Base-by-base conservation (phyloP, 305 asterid species). In the Fraxinus albicans region DNA sequence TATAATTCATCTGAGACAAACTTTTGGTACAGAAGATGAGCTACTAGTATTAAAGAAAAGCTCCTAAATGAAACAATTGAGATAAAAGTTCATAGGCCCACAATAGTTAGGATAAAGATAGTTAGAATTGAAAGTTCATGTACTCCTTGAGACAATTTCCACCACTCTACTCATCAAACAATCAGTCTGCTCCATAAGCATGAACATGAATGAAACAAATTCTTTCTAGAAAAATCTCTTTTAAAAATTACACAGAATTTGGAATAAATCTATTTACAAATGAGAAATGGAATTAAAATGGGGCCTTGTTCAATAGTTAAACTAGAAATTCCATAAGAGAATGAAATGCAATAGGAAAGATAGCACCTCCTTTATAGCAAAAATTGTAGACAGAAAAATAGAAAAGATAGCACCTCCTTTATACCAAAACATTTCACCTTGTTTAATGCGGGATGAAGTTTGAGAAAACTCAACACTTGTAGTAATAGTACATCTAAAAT, bases 281-380 rank as follows among this genome's bases (percentile, higher is more conserved):
- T 8, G 50, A 79, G 69, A 82, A 33, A 58, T 27, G 55, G 63
- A 73, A 50, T 13, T 63, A 86, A 77, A 86, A 35, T 53, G 29
- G 42, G 23, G 21, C 76, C 44, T 63, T 35, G 40, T 83, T 60
- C 31, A 83, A 78, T 80, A 31, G 76, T 31, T 50, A 15, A 36
- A 69, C 36, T 33, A 21, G 33, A 36, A 74, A 70, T 38, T 50
- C 70, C 44, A 13, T 72, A 81, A 77, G 82, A 36, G n/a, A 76
- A 63, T 9, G 55, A 78, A 31, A 53, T 38, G 78, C 70, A 38
- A 75, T 58, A 42, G 82, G 70, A 29, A 29, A 29, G 31, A 29
- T 29, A 29, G 31, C 31, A 29, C 31, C 31, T 29, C 31, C 31
- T 29, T 29, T 29, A 29, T 29, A 29, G 31, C 31, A 29, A 29